Conservation (phyloP, 306 rosid species). For the Hippophae tibetana region DNA sequence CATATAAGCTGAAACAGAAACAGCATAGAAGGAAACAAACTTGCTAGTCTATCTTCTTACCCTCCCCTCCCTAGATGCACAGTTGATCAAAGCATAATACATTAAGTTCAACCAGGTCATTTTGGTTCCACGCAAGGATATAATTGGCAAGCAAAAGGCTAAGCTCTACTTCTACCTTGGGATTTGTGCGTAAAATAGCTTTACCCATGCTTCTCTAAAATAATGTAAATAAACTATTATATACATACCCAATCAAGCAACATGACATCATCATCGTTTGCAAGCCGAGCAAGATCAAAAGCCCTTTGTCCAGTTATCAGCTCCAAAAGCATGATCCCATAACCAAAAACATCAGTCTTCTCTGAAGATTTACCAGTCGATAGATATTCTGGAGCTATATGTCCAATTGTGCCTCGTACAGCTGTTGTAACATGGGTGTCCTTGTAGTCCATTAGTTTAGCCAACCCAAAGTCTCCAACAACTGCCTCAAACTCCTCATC, state of each 20-base stretch:
- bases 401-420: slow-evolving; percentile 92
- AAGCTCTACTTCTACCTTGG: too few relatives aligned
- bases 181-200: too few relatives aligned
- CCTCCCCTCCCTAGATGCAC: too few relatives aligned
- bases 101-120: too few relatives aligned
- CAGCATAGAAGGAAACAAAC: too few relatives aligned
- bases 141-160: too few relatives aligned
- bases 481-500: slow-evolving; percentile 99
- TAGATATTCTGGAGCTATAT: slow-evolving; percentile 92
- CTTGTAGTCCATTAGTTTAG: slow-evolving; percentile 97
- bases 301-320: slow-evolving; percentile 95
- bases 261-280: slow-evolving; percentile 98
- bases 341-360: slow-evolving; percentile 94
- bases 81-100: too few relatives aligned
- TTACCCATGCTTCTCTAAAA: too few relatives aligned
- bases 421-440: slow-evolving; percentile 96
- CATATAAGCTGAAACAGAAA: too few relatives aligned
- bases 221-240: neutral
- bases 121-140: too few relatives aligned
- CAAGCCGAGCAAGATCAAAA: slow-evolving; percentile 95
- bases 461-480: slow-evolving; percentile 96
- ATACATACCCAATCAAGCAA: slow-evolving; percentile 93
- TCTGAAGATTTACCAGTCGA: slow-evolving; percentile 91
- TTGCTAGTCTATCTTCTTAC: too few relatives aligned
- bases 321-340: slow-evolving; percentile 97